Evolutionary conservation across 2,329 filamentous ascomycete species (phyloP).

Genomic region (Hawksworthiomyces lignivorus): DNA sequence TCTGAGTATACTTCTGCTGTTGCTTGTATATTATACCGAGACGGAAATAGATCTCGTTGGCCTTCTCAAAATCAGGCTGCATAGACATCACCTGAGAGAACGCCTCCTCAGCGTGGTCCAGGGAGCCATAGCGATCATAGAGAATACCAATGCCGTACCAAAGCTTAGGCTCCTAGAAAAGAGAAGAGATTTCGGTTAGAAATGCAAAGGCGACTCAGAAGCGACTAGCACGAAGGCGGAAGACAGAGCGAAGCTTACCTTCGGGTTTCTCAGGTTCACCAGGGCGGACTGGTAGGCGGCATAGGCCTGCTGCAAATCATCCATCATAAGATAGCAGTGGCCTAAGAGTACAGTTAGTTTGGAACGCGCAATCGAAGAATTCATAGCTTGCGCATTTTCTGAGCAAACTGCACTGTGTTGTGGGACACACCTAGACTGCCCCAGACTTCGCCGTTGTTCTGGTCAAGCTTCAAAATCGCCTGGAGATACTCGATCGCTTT

Average conservation of each 20-base stretch:
- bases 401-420: no score
- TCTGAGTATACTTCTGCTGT: constrained; percentile 86
- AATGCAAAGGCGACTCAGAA: no score
- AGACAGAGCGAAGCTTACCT: constrained; percentile 46
- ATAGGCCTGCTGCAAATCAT: constrained; percentile 94
- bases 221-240: not conserved
- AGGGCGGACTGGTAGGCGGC: constrained; percentile 92
- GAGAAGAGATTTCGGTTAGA: no score
- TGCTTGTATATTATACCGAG: constrained; percentile 99
- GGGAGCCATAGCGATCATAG: constrained; percentile 91
- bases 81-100: constrained; percentile 99
- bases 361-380: no score
- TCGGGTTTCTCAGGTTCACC: constrained; percentile 86
- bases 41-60: constrained; percentile 97
- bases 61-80: constrained; percentile 95
- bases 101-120: constrained; percentile 95
- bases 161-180: constrained; percentile 69
- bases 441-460: constrained; percentile 89
- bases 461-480: constrained; percentile 83
- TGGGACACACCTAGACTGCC: constrained; percentile 72
- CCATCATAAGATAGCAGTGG: constrained; percentile 99
- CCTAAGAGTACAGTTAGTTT: constrained; percentile 41
- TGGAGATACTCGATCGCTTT: constrained; percentile 91
- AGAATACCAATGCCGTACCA: constrained; percentile 99
- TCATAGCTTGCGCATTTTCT: no score